Conservation (phyloP, 176 grass and related monocot genomes). For the Zea mays region Zm-B73-REFERENCE-NAM-5.0 NC_050098.1:145833501-145834000, state of each 20-base stretch:
- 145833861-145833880: conserved; percentile 62
- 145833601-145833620: conserved; percentile 54
- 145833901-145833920: conserved; percentile 68
- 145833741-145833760: neutral
- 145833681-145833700: conserved; percentile 42
- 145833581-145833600: conserved; percentile 67
- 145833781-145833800: conserved; percentile 56
- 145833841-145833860: conserved; percentile 77
- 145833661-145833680: conserved; percentile 66
- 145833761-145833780: conserved; percentile 53
- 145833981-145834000: neutral
- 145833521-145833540: conserved; percentile 4
- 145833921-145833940: conserved; percentile 15
- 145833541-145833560: conserved; percentile 1
- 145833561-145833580: conserved; percentile 57
- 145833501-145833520: conserved; percentile 28
- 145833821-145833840: conserved; percentile 75
- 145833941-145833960: conserved; percentile 2
- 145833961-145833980: neutral
- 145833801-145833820: conserved; percentile 57
- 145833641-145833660: conserved; percentile 64
- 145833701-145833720: conserved; percentile 5
- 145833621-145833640: conserved; percentile 74
- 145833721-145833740: neutral
- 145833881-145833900: conserved; percentile 66